phyloP scores from a whole-genome alignment of 2,329 filamentous ascomycete genomes.

The Emmonsia crescens region DNA sequence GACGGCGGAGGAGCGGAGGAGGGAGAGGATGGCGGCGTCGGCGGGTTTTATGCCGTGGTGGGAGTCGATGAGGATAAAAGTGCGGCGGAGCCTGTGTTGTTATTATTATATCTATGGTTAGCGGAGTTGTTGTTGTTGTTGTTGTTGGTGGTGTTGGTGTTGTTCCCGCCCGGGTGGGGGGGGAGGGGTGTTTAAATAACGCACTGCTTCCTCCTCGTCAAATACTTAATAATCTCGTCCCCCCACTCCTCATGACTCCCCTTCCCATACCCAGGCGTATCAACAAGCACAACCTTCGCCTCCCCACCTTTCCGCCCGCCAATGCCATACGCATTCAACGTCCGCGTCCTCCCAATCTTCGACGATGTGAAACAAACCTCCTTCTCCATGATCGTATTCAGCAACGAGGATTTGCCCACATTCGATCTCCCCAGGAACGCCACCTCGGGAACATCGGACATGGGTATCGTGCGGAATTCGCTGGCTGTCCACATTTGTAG shows the following conservation, averaged over 20 bases:
- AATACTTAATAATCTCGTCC: conserved; percentile 56
- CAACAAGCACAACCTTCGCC: conserved; percentile 48
- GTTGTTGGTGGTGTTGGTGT: background rate
- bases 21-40: conserved; percentile 47
- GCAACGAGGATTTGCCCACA: conserved; percentile 56
- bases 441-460: conserved; percentile 46
- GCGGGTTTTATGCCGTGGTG: conserved; percentile 52
- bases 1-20: conserved; percentile 47
- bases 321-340: conserved; percentile 57
- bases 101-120: background rate
- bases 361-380: conserved; percentile 46
- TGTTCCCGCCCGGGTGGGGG: background rate
- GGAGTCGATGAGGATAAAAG: conserved; percentile 55
- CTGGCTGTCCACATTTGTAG: conserved; percentile 49
- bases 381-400: conserved; percentile 52
- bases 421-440: conserved; percentile 60
- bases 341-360: conserved; percentile 50
- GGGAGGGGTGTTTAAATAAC: conserved; percentile 10
- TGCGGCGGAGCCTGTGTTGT: conserved; percentile 40
- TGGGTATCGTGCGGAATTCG: conserved; percentile 50
- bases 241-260: conserved; percentile 54
- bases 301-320: conserved; percentile 38
- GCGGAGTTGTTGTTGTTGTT: background rate
- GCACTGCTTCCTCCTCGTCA: conserved; percentile 50
- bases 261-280: conserved; percentile 62